Evolutionary conservation across 768 basidiomycete species (phyloP), one percentile per base, ranked within the genome.

Genomic region (Mycena venus): DNA sequence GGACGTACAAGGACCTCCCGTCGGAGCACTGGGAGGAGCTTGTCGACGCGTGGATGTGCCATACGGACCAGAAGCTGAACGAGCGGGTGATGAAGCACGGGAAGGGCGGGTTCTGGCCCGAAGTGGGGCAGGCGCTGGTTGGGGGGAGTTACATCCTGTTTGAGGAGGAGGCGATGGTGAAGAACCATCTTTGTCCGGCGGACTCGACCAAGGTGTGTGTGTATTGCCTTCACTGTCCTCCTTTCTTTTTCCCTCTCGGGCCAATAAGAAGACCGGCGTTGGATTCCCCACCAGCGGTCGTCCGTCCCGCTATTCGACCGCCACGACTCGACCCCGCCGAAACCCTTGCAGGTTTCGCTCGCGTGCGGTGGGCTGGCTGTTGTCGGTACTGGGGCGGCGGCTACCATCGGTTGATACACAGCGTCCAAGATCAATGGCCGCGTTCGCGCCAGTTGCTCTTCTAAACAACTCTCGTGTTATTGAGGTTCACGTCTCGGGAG

Each of bases 1-100:
- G 72, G 29, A 85, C 83, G 55, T 99, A 95, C 82, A 90, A 92
- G 44, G 97, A 98, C 80, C 86, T 99, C 15, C 98, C 98, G 4
- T 97, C 95, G 5, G 97, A 99, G 80, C 94, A 99, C 78, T 99
- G 98, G 98, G 94, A 96, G 75, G 98, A 99, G 82, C 91, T 99
- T 19, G 91, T 99, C 23, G 98, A 99, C 75, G 94, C 97, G 9
- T 99, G 98, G 98, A 96, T 99, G 94, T 99, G 98, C 79, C 98
- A 99, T 82, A 83, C 92, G 11, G 96, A 98, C 79, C 96, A 98
- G 85, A 92, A 90, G 51, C 85, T 99, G 60, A 90, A 94, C 74
- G 92, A 92, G 38, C 90, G 92, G 17, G 89, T 96, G 4, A 83
- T 90, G 62, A 87, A 90, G 73, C 89, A 89, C 75, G 86, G 88